Conservation (phyloP, 805 yeast species). For the Candida dendrica region DNA sequence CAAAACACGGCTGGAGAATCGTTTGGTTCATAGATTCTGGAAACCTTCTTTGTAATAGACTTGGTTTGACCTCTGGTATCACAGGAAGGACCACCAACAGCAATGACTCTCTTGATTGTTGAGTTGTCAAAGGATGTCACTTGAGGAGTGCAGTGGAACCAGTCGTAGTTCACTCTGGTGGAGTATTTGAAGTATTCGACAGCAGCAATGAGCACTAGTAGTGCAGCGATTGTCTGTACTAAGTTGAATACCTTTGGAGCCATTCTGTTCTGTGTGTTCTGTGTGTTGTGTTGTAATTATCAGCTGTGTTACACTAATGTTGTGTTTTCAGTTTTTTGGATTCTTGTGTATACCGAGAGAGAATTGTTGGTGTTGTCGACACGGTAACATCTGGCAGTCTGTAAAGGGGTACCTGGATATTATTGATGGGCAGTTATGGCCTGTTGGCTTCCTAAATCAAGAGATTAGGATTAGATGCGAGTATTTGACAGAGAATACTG, state of each 20-base stretch:
- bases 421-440: too few species aligned
- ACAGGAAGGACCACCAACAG: conserved; percentile 37
- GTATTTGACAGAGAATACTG: too few species aligned
- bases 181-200: conserved; percentile 36
- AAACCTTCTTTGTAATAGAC: conserved; percentile 29
- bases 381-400: too few species aligned
- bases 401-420: too few species aligned
- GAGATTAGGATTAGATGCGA: too few species aligned
- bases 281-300: too few species aligned
- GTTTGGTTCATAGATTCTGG: conserved; percentile 33
- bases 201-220: conserved; percentile 28
- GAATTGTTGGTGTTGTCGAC: too few species aligned
- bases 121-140: conserved; percentile 17
- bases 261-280: neutral
- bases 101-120: conserved; percentile 24
- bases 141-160: conserved; percentile 37
- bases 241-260: conserved; percentile 11
- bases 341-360: too few species aligned
- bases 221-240: conserved; percentile 21
- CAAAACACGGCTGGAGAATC: conserved; percentile 28
- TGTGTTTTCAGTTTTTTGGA: too few species aligned
- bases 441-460: too few species aligned
- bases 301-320: too few species aligned
- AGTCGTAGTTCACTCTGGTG: conserved; percentile 32
- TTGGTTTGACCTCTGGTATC: conserved; percentile 37